Base-by-base conservation (phyloP, 1,139 yeast species). In the Blastobotrys arbuscula region DNA sequence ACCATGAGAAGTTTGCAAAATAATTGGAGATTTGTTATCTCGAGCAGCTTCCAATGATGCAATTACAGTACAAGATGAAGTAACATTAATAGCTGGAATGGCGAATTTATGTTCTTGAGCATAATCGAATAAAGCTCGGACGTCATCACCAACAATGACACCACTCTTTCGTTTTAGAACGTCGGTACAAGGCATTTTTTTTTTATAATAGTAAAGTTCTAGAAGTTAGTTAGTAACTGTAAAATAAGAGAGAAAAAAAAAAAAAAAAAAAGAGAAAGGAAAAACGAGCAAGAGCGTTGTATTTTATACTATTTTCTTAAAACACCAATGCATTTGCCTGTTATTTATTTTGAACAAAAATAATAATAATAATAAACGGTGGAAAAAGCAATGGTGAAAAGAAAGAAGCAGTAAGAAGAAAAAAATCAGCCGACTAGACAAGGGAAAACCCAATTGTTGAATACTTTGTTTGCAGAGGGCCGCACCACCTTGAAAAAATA, bases 91-190 rank as follows among this genome's bases (percentile, higher is more conserved):
- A 60, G 98, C 97, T 66, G 99, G 98, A 66, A 92, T 90, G 60
- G 99, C 99, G 64, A 89, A 92, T 59, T 88, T 86, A 72, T 92
- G 78, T 66, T 81, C 81, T 75, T 87, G 96, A 56, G 97, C 96
- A 74, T 90, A 88, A 73, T 84, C 84, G 75, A 90, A 92, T 69
- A 92, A 81, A 43, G 60, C 63, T 68, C 84, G 84, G 66, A 94
- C 98, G 68, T 92, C 98, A 66, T 90, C 97, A 68, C 99, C 99
- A 76, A 86, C 94, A 73, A 92, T 88, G 74, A 92, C 99, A 79
- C 99, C 99, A 70, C 92, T 68, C 77, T 92, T 89, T 77, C 89
- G 82, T 68, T 79, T 75, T 67, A 90, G 79, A 71, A 89, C 88
- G 67, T 82, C 87, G 65, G 69, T 69, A 59, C 47, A 47, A 31